Evolutionary conservation across 352 stramenopile genomes (phyloP), one percentile per base, ranked within the genome.

Genomic region (Globisporangium viniferum): DNA sequence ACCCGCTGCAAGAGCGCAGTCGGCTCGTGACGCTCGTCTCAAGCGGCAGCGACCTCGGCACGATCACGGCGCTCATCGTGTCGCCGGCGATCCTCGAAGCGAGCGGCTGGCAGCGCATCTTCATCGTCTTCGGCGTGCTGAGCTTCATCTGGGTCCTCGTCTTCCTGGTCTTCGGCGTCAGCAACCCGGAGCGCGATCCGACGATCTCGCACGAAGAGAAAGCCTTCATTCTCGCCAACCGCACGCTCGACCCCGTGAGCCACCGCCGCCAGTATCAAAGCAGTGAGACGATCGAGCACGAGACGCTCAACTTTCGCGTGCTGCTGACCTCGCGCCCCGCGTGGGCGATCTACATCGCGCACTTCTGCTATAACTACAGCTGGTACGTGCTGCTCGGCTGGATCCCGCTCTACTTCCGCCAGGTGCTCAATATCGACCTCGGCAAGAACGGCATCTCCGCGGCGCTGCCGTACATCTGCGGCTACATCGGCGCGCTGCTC

Each of bases 311-410:
- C 64, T 93, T 84, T 79, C 67, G 68, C 12, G 79, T 89, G 39
- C 68, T 96, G 55, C 70, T 96, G 29, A 84, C 77, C 20, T 91
- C 79, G 15, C 76, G 82, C 0, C 68, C 85, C 15, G 89, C 87
- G 3, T 96, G 87, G 87, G 89, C 89, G 15, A 87, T 96, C 65
- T 96, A 96, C 73, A 74, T 89, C 15, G 85, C 86, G 22, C 89
- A 96, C 66, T 91, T 95, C 59, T 91, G 82, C 71, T 92, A 93
- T 74, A 96, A 96, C 69, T 96, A 95, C 73, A 88, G 82, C 61
- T 96, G 89, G 89, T 96, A 96, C 66, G 82, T 96, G 35, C 64
- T 96, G 35, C 71, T 96, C 46, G 86, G 89, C 22, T 96, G 89
- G 89, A 95, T 94, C 62, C 89, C 89, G 56, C 87, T 94, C 71